phyloP scores from a whole-genome alignment of 2,329 filamentous ascomycete species.

The Cadophora gregata region DNA sequence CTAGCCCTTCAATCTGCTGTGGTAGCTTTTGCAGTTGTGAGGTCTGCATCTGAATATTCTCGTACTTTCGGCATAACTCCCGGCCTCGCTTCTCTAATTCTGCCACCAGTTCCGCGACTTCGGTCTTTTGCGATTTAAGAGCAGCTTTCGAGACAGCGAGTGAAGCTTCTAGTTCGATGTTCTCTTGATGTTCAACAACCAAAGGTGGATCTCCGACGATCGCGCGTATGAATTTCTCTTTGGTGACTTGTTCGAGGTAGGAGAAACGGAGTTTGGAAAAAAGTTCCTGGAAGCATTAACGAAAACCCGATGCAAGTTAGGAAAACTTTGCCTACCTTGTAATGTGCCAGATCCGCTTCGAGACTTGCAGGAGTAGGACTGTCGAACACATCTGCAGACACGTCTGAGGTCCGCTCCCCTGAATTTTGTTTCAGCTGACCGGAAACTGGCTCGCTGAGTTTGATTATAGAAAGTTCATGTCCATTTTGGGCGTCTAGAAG shows the following conservation, averaged over 20 bases:
- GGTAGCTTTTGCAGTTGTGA: slow-evolving; percentile 58
- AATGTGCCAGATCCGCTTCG: slow-evolving; percentile 84
- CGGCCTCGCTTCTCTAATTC: slow-evolving; percentile 71
- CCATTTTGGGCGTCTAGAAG: slow-evolving; percentile 60
- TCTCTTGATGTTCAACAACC: slow-evolving; percentile 83
- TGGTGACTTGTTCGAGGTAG: slow-evolving; percentile 97
- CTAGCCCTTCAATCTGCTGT: slow-evolving; percentile 53
- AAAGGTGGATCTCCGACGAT: slow-evolving; percentile 91
- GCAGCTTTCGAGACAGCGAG: slow-evolving; percentile 73
- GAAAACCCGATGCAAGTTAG: not conserved
- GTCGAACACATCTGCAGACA: slow-evolving; percentile 68
- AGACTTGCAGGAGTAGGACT: slow-evolving; percentile 77
- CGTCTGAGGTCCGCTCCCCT: slow-evolving; percentile 71
- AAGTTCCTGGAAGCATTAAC: slow-evolving; percentile 63
- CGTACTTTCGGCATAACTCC: slow-evolving; percentile 61
- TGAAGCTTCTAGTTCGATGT: slow-evolving; percentile 76
- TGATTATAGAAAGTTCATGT: slow-evolving; percentile 74
- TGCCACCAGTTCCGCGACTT: slow-evolving; percentile 74
- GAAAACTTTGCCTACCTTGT: slow-evolving; percentile 61
- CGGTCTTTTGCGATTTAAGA: slow-evolving; percentile 79
- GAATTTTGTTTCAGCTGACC: slow-evolving; percentile 53
- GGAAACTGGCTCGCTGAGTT: slow-evolving; percentile 76
- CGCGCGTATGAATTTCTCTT: slow-evolving; percentile 94
- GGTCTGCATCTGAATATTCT: slow-evolving; percentile 56
- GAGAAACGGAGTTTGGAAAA: slow-evolving; percentile 97